These are phyloP conservation scores for Pulveroboletus ravenelii DNA, from an alignment of 768 basidiomycete genomes.

Conservation along the genomic window DNA sequence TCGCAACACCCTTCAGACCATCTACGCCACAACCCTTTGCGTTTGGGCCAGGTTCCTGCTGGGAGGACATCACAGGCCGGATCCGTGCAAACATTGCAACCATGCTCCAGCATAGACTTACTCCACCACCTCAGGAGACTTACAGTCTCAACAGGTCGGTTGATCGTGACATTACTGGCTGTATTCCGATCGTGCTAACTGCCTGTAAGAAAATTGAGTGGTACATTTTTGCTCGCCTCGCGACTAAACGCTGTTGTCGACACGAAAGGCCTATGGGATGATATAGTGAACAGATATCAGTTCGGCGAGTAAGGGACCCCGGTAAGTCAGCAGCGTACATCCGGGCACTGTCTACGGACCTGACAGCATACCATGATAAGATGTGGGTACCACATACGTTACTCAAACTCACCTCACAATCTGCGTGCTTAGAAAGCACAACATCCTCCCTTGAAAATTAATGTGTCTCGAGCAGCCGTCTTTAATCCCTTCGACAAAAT, in stretches of 20 bases:
- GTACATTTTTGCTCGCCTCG: conserved; percentile 74
- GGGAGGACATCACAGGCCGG: conserved; percentile 67
- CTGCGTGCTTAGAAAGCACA: background rate
- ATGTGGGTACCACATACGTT: background rate
- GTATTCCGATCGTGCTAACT: background rate
- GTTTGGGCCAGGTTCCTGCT: conserved; percentile 65
- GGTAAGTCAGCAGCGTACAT: background rate
- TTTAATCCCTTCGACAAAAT: background rate
- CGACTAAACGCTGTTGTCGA: conserved; percentile 71
- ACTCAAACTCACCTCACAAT: conserved; percentile 1
- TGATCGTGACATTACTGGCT: conserved; percentile 3
- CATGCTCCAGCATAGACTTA: conserved; percentile 85
- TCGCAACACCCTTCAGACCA: conserved; percentile 79
- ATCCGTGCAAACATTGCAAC: conserved; percentile 82
- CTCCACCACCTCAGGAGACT: conserved; percentile 91
- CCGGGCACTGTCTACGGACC: background rate
- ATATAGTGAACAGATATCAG: conserved; percentile 39
- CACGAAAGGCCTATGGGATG: conserved; percentile 72
- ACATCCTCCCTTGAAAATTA: background rate
- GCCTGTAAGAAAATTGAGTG: conserved; percentile 63
- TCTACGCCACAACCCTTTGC: conserved; percentile 64
- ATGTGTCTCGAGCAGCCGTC: background rate
- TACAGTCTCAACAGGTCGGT: conserved; percentile 86
- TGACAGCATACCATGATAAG: background rate
- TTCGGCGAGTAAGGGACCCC: conserved; percentile 4